Percentiles rank a stretch among this genome's conserved stretches.
phyloP scores from a whole-genome alignment of 352 stramenopile genomes.

The Pythium brachiatum region DNA sequence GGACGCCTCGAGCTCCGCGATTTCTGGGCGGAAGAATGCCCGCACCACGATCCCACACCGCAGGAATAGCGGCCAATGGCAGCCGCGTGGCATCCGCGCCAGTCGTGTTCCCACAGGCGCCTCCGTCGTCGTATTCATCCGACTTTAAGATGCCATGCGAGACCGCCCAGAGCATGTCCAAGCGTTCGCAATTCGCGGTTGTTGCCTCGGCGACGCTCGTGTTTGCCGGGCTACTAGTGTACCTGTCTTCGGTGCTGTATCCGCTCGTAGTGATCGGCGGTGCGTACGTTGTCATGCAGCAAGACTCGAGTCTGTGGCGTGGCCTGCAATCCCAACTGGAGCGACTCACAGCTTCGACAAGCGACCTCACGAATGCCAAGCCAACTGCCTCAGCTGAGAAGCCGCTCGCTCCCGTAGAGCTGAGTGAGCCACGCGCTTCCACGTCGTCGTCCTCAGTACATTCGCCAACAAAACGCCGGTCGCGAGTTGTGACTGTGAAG shows the following conservation, averaged over 20 bases:
- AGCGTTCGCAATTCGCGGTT: conserved; percentile 18
- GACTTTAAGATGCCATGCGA: neutral
- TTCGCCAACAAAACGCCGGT: conserved; percentile 11
- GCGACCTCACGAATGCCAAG: conserved; percentile 6
- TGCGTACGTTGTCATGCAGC: conserved; percentile 23
- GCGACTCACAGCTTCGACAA: neutral
- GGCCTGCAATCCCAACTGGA: conserved; percentile 6
- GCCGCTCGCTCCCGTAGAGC: neutral
- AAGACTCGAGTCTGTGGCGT: conserved; percentile 17
- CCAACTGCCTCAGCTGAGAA: neutral
- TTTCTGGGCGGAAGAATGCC: neutral
- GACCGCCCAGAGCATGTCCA: conserved; percentile 17
- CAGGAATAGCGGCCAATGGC: conserved; percentile 9
- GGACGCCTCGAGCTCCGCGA: neutral
- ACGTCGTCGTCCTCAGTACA: neutral
- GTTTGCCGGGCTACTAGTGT: conserved; percentile 27
- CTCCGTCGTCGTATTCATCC: neutral
- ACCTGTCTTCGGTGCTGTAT: conserved; percentile 25
- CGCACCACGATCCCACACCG: neutral
- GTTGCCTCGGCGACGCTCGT: conserved; percentile 18
- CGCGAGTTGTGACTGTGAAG: conserved; percentile 17
- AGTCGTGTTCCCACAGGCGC: neutral
- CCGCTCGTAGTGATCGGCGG: conserved; percentile 19
- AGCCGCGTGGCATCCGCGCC: neutral
- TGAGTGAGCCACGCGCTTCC: neutral